Percentiles rank a stretch among this genome's conserved stretches.
Evolutionary conservation across 371 early-diverging fungal species (phyloP).

Genomic region (Smittium culicis): DNA sequence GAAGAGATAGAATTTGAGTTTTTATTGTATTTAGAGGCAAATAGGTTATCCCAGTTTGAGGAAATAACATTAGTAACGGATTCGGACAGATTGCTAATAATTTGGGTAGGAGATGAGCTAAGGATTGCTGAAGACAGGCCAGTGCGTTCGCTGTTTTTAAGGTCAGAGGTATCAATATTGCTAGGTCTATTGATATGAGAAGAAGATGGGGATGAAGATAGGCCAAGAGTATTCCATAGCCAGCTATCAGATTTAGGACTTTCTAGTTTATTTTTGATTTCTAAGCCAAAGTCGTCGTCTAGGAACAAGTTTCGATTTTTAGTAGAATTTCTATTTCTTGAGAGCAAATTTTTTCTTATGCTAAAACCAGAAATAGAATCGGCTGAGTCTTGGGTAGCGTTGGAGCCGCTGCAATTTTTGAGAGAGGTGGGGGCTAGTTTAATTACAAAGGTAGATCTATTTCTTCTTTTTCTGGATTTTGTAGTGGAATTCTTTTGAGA

Average conservation of each 20-base stretch:
- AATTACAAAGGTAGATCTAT: slow-evolving; percentile 26
- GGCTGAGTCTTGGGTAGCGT: neutral
- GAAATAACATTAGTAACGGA: neutral
- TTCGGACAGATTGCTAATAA: neutral
- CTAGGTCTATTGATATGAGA: neutral
- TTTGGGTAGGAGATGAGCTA: neutral
- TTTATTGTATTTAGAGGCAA: neutral
- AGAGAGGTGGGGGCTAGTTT: slow-evolving; percentile 29
- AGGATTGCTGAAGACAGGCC: neutral
- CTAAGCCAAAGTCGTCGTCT: neutral
- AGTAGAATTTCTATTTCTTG: neutral
- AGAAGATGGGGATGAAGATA: neutral
- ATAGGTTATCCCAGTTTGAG: neutral
- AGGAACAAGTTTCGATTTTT: neutral
- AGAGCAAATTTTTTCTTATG: neutral
- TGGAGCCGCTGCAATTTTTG: slow-evolving; percentile 12
- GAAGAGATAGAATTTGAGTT: neutral
- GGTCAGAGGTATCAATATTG: too few species aligned
- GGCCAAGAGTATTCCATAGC: neutral
- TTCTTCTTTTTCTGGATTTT: slow-evolving; percentile 9
- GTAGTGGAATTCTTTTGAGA: neutral
- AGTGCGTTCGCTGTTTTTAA: too few species aligned
- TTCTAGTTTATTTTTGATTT: neutral
- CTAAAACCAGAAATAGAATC: neutral
- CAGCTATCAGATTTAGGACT: neutral